Percentiles rank a stretch among this genome's conserved stretches.
These are phyloP conservation scores for Spergularia bocconei DNA, from an alignment of 148 eudicot genomes.

Conservation along the genomic window DNA sequence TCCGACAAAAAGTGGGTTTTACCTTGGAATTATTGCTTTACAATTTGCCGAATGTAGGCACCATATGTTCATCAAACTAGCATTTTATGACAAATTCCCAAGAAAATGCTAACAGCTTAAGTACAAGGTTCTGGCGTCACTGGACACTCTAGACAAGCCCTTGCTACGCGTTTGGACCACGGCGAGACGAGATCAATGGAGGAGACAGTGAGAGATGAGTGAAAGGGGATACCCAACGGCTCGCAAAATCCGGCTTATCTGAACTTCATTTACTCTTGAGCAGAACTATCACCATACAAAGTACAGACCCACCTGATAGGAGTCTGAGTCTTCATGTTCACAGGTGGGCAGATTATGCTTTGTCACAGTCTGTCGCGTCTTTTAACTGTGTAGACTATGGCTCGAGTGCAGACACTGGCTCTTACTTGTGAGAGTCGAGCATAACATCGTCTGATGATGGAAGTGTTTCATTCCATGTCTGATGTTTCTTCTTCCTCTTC, in stretches of 20 bases:
- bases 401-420: not conserved
- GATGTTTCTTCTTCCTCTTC: constrained; percentile 59
- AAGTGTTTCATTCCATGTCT: constrained; percentile 55
- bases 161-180: constrained; percentile 9
- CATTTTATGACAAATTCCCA: constrained; percentile 11
- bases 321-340: constrained; percentile 1
- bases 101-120: not conserved
- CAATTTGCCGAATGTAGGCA: not conserved
- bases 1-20: not conserved
- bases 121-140: not conserved
- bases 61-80: not conserved
- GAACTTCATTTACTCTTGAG: not conserved
- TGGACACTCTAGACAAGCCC: not conserved
- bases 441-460: not conserved
- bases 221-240: not conserved
- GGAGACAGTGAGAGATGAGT: not conserved
- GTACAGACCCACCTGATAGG: not conserved
- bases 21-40: not conserved
- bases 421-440: not conserved
- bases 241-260: not conserved
- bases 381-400: not conserved
- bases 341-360: not conserved
- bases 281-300: not conserved
- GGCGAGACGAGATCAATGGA: not conserved
- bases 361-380: no score